Conservation (phyloP, 805 yeast species). For the Wickerhamomyces queroliae region DNA sequence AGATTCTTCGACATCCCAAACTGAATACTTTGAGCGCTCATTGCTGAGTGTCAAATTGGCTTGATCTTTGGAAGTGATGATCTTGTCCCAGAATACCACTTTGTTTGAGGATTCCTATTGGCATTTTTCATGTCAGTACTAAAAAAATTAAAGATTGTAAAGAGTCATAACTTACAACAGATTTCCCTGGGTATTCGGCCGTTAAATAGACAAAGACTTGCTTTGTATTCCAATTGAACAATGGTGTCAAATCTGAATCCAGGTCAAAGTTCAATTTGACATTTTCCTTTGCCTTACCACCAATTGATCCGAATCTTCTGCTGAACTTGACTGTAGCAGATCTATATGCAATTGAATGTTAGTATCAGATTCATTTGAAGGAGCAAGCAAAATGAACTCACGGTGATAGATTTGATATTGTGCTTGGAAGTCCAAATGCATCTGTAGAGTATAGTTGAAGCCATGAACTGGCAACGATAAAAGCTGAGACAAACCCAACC, state of each 20-base stretch:
- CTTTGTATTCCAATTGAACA: slow-evolving; percentile 96
- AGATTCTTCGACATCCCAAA: slow-evolving; percentile 73
- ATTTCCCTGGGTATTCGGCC: slow-evolving; percentile 59
- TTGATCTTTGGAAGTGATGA: slow-evolving; percentile 51
- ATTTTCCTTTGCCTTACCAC: slow-evolving; percentile 71
- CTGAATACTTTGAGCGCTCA: slow-evolving; percentile 68
- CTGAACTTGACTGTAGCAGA: slow-evolving; percentile 43
- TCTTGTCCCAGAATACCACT: slow-evolving; percentile 89
- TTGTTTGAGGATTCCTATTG: slow-evolving; percentile 41
- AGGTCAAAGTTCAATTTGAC: slow-evolving; percentile 67
- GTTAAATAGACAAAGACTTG: slow-evolving; percentile 90
- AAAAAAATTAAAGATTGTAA: slow-evolving; percentile 62
- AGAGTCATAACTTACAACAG: slow-evolving; percentile 21
- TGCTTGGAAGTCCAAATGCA: slow-evolving; percentile 37
- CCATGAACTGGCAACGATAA: slow-evolving; percentile 43
- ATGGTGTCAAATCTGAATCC: slow-evolving; percentile 63
- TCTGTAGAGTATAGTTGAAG: slow-evolving; percentile 40
- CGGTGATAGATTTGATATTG: slow-evolving; percentile 30
- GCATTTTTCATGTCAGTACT: slow-evolving; percentile 37
- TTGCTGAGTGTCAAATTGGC: slow-evolving; percentile 51
- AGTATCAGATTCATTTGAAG: slow-evolving; percentile 16
- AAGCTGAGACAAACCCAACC: slow-evolving; percentile 37
- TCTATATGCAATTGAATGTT: slow-evolving; percentile 7
- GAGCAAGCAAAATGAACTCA: slow-evolving; percentile 13
- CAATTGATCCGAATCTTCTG: slow-evolving; percentile 61